Evolutionary conservation across 2,329 filamentous ascomycete genomes (phyloP).

Genomic region (Pestalotiopsis sp.): DNA sequence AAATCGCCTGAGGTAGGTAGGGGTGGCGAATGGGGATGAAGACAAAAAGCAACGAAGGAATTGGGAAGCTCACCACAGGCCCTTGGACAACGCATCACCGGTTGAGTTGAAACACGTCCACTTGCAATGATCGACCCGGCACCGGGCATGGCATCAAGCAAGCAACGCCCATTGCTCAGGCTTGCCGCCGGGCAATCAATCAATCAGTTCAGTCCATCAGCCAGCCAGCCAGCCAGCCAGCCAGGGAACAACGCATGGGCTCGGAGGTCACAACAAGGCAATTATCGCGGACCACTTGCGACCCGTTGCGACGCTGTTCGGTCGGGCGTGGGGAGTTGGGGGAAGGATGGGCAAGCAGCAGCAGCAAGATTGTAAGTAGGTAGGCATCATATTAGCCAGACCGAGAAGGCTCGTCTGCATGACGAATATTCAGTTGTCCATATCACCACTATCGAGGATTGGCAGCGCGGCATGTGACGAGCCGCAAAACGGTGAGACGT

Average conservation of each 20-base stretch:
- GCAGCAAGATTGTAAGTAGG: neutral
- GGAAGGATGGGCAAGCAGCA: neutral
- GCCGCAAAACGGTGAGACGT: neutral
- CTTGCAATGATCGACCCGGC: neutral
- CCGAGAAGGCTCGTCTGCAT: neutral
- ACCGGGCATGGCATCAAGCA: neutral
- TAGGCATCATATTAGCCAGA: neutral
- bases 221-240: neutral
- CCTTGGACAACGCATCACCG: slow-evolving; percentile 5
- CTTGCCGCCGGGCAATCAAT: neutral
- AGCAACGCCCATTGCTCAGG: too few species aligned
- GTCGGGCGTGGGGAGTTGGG: neutral
- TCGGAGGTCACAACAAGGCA: neutral
- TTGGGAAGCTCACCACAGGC: neutral
- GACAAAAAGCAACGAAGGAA: neutral
- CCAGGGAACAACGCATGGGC: neutral
- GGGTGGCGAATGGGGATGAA: neutral
- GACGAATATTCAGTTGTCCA: neutral
- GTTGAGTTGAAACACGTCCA: neutral
- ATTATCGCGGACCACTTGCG: slow-evolving; percentile 1
- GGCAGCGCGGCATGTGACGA: neutral
- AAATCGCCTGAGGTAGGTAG: neutral
- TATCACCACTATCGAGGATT: neutral
- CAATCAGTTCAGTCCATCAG: neutral
- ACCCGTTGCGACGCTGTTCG: neutral